These are phyloP conservation scores for Begonia masoniana DNA, from an alignment of 306 rosid genomes.

Conservation along the genomic window DNA sequence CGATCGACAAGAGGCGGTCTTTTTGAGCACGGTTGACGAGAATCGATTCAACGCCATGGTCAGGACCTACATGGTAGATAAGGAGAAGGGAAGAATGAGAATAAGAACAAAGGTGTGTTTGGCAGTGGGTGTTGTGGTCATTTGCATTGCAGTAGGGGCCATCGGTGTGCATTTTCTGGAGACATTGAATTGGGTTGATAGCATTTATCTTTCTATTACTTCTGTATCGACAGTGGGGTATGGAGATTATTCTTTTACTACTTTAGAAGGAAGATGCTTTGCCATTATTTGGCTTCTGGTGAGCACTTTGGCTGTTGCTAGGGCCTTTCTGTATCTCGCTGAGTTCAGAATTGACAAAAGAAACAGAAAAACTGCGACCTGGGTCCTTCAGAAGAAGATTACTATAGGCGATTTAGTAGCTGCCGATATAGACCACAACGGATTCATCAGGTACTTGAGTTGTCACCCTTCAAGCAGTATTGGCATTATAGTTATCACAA, in stretches of 20 bases:
- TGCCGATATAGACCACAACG: conserved; percentile 67
- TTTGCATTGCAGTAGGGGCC: conserved; percentile 50
- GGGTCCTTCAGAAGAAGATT: conserved; percentile 64
- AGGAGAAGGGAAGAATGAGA: conserved; percentile 62
- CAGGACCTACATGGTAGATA: conserved; percentile 36
- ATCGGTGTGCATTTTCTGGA: conserved; percentile 32
- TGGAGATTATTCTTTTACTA: conserved; percentile 46
- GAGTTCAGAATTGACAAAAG: conserved; percentile 56
- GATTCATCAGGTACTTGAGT: conserved; percentile 53
- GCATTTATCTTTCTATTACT: conserved; percentile 51
- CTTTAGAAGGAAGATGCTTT: conserved; percentile 45
- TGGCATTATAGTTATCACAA: too few species aligned
- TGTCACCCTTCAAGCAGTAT: background rate
- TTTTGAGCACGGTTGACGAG: conserved; percentile 39
- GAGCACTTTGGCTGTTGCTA: conserved; percentile 54
- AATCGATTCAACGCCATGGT: conserved; percentile 28
- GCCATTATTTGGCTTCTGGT: conserved; percentile 55
- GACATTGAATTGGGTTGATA: conserved; percentile 32
- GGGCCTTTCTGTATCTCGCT: conserved; percentile 53
- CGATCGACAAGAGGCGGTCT: conserved; percentile 43
- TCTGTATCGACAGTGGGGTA: conserved; percentile 72
- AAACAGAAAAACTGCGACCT: conserved; percentile 33
- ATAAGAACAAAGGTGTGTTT: conserved; percentile 46
- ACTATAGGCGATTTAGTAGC: conserved; percentile 44
- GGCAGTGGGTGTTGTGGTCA: conserved; percentile 35